Percentiles rank a stretch among this genome's conserved stretches.
phyloP scores from a whole-genome alignment of 768 basidiomycete species.

The Dioszegia hungarica region DNA sequence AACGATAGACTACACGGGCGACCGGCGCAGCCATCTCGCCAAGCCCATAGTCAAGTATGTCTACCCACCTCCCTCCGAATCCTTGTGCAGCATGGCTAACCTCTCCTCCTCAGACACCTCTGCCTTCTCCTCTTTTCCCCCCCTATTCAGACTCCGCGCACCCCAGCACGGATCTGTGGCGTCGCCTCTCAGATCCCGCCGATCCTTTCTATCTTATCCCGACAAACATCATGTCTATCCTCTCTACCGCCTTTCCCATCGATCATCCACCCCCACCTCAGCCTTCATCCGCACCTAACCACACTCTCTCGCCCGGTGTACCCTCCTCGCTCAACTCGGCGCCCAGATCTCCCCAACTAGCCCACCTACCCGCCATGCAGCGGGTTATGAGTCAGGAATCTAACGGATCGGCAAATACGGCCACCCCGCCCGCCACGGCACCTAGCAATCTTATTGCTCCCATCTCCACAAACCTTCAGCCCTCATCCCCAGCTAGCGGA shows the following conservation, averaged over 20 bases:
- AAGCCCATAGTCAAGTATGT: too few species aligned
- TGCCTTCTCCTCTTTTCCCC: neutral
- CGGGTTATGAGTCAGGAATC: conserved; percentile 17
- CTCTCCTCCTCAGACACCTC: conserved; percentile 1
- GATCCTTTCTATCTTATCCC: neutral
- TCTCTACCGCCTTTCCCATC: neutral
- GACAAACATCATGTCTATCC: neutral
- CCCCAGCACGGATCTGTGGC: neutral
- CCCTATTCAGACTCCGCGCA: neutral
- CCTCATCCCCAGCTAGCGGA: conserved; percentile 19
- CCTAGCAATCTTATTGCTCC: neutral
- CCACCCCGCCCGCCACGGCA: neutral
- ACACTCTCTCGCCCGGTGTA: too few species aligned
- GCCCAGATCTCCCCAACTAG: conserved; percentile 1
- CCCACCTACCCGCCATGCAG: conserved; percentile 4
- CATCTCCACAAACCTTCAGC: neutral
- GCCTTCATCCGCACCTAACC: neutral
- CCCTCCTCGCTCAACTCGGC: neutral
- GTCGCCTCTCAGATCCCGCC: neutral
- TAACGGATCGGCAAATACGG: neutral
- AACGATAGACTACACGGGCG: too few species aligned
- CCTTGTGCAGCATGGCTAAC: conserved; percentile 6
- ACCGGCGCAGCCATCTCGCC: too few species aligned
- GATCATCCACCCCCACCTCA: neutral
- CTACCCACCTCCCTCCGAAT: conserved; percentile 1